Percentiles rank a stretch among this genome's conserved stretches.
Evolutionary conservation across 805 yeast species (phyloP).

Genomic region (Torulaspora maleeae): DNA sequence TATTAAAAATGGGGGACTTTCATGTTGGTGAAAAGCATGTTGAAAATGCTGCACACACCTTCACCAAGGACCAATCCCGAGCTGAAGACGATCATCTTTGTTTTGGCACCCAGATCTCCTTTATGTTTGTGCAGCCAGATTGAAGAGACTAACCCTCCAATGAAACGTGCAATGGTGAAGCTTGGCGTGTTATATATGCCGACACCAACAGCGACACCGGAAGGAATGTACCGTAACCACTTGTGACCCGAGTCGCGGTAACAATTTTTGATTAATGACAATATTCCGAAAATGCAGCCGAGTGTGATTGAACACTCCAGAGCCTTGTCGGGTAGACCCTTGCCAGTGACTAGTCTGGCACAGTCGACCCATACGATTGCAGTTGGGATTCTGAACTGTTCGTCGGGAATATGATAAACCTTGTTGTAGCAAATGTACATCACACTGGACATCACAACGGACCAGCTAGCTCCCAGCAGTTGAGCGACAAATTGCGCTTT

Average conservation of each 20-base stretch:
- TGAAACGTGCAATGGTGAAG: constrained; percentile 86
- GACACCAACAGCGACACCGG: constrained; percentile 95
- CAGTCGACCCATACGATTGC: constrained; percentile 97
- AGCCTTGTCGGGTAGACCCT: constrained; percentile 82
- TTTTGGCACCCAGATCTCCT: constrained; percentile 46
- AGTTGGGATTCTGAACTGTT: constrained; percentile 82
- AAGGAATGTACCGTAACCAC: constrained; percentile 58
- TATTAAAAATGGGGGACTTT: constrained; percentile 52
- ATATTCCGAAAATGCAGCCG: constrained; percentile 63
- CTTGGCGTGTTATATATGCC: constrained; percentile 94
- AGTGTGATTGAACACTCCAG: constrained; percentile 53
- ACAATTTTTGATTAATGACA: constrained; percentile 60
- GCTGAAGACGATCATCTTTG: constrained; percentile 78
- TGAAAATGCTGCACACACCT: constrained; percentile 79
- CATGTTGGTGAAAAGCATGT: constrained; percentile 70
- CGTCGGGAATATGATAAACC: constrained; percentile 82
- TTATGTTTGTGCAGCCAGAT: constrained; percentile 47
- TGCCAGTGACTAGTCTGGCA: constrained; percentile 85
- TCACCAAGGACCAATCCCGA: constrained; percentile 93
- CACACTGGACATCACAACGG: constrained; percentile 69
- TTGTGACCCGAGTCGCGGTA: constrained; percentile 42
- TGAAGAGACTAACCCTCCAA: constrained; percentile 75
- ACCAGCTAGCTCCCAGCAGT: constrained; percentile 79
- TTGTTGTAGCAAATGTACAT: constrained; percentile 79
- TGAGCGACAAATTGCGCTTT: constrained; percentile 89